Percentiles rank a stretch among this genome's conserved stretches.
Evolutionary conservation across 176 grass and related monocot genomes (phyloP).

Genomic region (Cenchrus purpureus): DNA sequence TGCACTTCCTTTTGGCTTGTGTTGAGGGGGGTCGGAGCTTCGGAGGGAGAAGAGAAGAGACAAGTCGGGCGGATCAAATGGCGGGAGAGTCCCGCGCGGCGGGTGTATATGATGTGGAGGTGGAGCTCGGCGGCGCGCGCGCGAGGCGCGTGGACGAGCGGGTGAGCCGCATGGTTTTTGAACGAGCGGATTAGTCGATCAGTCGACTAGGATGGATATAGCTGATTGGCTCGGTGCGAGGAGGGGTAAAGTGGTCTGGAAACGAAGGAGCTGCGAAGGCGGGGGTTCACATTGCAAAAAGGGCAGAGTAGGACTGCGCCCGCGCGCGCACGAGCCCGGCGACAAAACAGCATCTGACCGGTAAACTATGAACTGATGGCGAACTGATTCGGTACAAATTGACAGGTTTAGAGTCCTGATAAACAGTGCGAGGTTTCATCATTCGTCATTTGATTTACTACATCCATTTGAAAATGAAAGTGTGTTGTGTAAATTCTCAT

Average conservation of each 20-base stretch:
- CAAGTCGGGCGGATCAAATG: neutral
- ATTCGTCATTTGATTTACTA: too few species aligned
- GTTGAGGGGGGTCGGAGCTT: too few species aligned
- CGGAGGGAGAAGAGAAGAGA: too few species aligned
- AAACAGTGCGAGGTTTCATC: too few species aligned
- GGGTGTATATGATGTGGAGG: neutral
- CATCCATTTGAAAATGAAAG: too few species aligned
- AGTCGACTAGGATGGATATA: neutral
- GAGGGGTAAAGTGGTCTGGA: slow-evolving; percentile 22
- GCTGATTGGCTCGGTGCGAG: neutral
- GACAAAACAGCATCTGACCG: neutral
- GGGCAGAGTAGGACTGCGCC: neutral
- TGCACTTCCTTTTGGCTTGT: neutral
- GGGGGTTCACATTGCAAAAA: slow-evolving; percentile 14
- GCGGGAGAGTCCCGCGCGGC: neutral
- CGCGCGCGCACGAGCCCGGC: neutral
- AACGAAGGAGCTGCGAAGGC: slow-evolving; percentile 39
- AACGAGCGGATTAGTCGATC: neutral
- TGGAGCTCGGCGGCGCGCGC: neutral
- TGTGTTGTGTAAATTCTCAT: too few species aligned
- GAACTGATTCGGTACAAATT: neutral
- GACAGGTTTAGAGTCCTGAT: too few species aligned
- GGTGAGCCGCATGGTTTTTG: slow-evolving; percentile 30
- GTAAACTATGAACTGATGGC: neutral
- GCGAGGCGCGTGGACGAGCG: slow-evolving; percentile 21